A percentile compares a stretch with the other conserved stretches of the same genome.
Conservation (phyloP, 2,329 filamentous ascomycete genomes). For the Stachybotrys elegans region DNA sequence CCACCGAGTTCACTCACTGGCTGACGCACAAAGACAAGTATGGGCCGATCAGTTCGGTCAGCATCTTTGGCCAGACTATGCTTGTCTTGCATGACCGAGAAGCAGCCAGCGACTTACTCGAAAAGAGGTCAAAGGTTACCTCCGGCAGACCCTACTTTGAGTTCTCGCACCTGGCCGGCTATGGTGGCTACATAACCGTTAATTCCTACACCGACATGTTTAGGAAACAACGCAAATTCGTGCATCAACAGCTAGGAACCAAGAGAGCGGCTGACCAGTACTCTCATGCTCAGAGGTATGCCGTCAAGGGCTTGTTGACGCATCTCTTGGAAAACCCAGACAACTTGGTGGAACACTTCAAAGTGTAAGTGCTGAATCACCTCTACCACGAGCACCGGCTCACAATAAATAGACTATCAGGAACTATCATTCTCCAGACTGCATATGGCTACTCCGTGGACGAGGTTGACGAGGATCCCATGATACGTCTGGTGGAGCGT, state of each 20-base stretch:
- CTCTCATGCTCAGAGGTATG: neutral
- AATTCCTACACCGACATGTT: neutral
- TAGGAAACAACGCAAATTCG: slow-evolving; percentile 1
- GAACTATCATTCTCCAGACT: slow-evolving; percentile 8
- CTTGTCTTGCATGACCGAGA: slow-evolving; percentile 4
- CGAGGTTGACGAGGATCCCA: slow-evolving; percentile 9
- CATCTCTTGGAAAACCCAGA: neutral
- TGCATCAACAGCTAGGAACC: slow-evolving; percentile 2
- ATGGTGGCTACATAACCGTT: neutral
- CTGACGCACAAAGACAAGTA: neutral
- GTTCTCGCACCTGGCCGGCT: slow-evolving; percentile 5
- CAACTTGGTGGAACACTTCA: neutral
- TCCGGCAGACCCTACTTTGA: slow-evolving; percentile 1
- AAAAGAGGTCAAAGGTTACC: slow-evolving; percentile 1
- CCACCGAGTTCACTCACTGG: neutral
- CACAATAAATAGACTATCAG: slow-evolving; percentile 5
- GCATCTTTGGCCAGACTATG: neutral
- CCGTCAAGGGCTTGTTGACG: neutral
- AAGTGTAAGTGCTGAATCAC: neutral
- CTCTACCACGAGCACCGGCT: neutral
- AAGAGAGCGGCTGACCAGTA: neutral
- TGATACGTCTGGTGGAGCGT: slow-evolving; percentile 14
- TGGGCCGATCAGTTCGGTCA: slow-evolving; percentile 4
- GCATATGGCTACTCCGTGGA: slow-evolving; percentile 14
- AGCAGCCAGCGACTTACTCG: neutral